phyloP scores from a whole-genome alignment of 2,329 filamentous ascomycete species.

The Claviceps capensis region DNA sequence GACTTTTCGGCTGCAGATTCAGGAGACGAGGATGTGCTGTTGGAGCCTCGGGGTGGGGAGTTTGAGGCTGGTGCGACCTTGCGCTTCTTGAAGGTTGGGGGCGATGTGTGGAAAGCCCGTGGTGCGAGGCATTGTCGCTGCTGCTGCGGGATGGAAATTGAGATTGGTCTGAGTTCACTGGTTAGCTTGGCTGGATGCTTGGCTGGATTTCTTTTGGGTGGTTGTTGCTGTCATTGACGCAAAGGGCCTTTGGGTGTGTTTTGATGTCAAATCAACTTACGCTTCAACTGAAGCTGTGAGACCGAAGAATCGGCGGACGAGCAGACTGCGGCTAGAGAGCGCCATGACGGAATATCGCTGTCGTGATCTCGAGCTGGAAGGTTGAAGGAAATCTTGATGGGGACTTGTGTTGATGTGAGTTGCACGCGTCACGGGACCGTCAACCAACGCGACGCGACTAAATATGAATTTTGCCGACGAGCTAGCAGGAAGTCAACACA shows the following conservation, averaged over 20 bases:
- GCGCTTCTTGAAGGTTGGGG: conserved; percentile 23
- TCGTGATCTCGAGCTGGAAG: not conserved
- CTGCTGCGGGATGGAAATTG: not conserved
- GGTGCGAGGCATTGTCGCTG: not conserved
- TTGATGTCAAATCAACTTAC: conserved; percentile 7
- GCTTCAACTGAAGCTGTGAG: conserved; percentile 9
- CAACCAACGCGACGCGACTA: no score
- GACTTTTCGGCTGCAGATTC: conserved; percentile 9
- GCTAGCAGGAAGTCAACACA: no score
- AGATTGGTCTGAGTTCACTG: not conserved
- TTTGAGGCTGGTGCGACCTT: conserved; percentile 20
- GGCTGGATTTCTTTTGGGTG: not conserved
- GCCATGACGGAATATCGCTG: not conserved
- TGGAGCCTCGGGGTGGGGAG: conserved; percentile 13
- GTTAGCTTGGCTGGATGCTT: no score
- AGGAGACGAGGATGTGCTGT: conserved; percentile 9
- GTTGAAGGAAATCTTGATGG: not conserved
- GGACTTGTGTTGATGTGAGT: no score
- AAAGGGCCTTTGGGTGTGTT: not conserved
- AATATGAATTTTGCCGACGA: no score
- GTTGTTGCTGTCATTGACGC: not conserved
- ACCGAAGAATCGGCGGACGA: conserved; percentile 1
- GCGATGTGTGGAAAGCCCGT: conserved; percentile 16
- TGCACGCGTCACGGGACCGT: no score
- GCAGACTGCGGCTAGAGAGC: not conserved